Base-by-base conservation (phyloP, 371 early-diverging fungal species). In the Haplosporangium sp. region DNA sequence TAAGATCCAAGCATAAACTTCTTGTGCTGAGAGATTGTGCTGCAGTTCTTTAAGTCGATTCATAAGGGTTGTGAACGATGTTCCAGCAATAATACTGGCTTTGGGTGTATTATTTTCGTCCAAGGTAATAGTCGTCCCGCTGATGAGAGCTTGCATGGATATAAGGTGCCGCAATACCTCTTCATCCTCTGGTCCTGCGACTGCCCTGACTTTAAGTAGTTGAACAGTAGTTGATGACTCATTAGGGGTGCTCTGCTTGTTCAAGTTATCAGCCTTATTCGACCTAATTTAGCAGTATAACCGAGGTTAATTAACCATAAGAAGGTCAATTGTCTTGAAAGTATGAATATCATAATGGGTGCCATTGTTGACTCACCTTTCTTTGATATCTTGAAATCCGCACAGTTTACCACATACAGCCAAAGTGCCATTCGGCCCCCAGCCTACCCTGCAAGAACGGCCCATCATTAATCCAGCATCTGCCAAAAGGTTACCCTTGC, bases 401-500 rank as follows among this genome's bases (percentile, higher is more conserved):
- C 71, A 71, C 19, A 81, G 40, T 1, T 67, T 64, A 3, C 83
- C 83, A 27, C 67, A 67, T 35, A 68, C 62, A 3, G 90, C 89
- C 44, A 94, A 82, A 52, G 69, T 64, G n/a, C 94, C 94, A 63
- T 85, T 86, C 1, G 90, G 90, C 0, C 93, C 95, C 91, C 94
- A 95, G 0, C 94, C 92, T 0, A 91, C 94, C 40, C 94, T 86
- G 71, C 88, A 94, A 57, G 89, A 88, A 38, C 93, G 89, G 13
- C 91, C 91, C 89, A 94, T 89, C 84, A 85, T 85, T 47, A 94
- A 67, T 0, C 94, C 92, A 4, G 92, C 91, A 83, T 94, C 93
- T 4, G 83, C 85, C 19, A 87, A 63, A 50, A 82, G 65, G 4
- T 77, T 72, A 4, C 85, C 82, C 40, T 83, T 78, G 34, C 72